Evolutionary conservation across 352 stramenopile species (phyloP).

Genomic region (Phytophthora sojae): DNA sequence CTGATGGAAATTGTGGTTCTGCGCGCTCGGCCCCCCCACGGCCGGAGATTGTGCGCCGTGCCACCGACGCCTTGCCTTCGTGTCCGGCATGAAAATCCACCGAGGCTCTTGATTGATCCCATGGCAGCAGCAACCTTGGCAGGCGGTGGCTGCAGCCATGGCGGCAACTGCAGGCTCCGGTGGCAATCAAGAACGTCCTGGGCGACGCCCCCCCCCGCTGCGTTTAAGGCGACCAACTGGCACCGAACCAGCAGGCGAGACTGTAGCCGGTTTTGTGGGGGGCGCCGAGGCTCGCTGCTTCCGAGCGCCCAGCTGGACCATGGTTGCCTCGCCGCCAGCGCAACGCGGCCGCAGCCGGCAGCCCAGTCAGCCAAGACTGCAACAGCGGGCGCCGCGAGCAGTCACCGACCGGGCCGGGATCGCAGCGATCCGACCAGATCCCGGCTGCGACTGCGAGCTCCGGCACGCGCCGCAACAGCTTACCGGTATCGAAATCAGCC

Average conservation of each 20-base stretch:
- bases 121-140: background rate
- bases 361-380: conserved; percentile 6
- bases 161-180: background rate
- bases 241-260: conserved; percentile 30
- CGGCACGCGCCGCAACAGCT: background rate
- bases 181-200: background rate
- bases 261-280: conserved; percentile 12
- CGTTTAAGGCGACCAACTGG: background rate
- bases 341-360: conserved; percentile 8
- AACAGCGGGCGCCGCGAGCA: conserved; percentile 1
- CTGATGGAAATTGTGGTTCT: conserved; percentile 31
- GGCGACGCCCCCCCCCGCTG: background rate
- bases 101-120: conserved; percentile 6
- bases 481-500: background rate
- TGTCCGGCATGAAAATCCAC: conserved; percentile 26
- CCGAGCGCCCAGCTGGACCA: conserved; percentile 22
- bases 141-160: background rate
- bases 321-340: conserved; percentile 4
- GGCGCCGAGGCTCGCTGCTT: conserved; percentile 8
- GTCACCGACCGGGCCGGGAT: background rate
- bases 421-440: conserved; percentile 38
- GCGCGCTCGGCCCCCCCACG: too few relatives aligned
- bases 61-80: background rate
- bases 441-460: background rate
- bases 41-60: background rate